Percentiles rank a stretch among this genome's conserved stretches.
phyloP scores from a whole-genome alignment of 2,329 filamentous ascomycete genomes.

The Chalaropsis ovoidea region DNA sequence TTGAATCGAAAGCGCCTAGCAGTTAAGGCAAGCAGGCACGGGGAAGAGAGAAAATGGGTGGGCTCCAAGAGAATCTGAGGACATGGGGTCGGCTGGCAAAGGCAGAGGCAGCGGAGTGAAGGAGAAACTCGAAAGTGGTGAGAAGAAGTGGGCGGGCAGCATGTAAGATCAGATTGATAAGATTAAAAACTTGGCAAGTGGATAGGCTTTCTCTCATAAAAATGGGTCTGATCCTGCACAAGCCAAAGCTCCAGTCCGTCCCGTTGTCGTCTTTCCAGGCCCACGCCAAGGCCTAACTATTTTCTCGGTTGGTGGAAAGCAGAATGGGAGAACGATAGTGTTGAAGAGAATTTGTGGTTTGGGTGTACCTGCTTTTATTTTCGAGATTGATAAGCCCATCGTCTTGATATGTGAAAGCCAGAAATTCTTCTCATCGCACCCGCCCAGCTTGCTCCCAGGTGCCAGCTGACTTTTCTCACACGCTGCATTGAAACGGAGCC shows the following conservation, averaged over 20 bases:
- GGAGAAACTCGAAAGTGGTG: slow-evolving; percentile 15
- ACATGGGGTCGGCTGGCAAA: neutral
- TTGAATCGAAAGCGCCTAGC: neutral
- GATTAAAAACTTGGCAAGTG: slow-evolving; percentile 30
- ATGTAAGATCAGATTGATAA: slow-evolving; percentile 39
- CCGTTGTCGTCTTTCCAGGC: neutral
- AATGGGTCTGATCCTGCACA: neutral
- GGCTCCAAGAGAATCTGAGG: neutral
- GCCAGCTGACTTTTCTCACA: neutral
- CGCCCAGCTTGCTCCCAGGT: no score
- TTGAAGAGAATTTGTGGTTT: no score
- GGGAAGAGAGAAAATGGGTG: neutral
- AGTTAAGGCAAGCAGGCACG: neutral
- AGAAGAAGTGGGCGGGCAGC: slow-evolving; percentile 12
- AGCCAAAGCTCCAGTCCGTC: neutral
- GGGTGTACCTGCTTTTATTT: no score
- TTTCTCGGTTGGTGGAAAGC: no score
- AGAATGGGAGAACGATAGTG: no score
- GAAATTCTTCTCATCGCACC: no score
- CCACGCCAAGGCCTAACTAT: neutral
- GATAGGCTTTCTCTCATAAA: neutral
- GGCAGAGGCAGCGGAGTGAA: slow-evolving; percentile 1
- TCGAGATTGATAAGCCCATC: neutral
- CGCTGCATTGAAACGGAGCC: neutral
- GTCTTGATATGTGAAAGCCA: no score